phyloP scores from a whole-genome alignment of 2,329 filamentous ascomycete species.

The Talaromyces rugulosus region DNA sequence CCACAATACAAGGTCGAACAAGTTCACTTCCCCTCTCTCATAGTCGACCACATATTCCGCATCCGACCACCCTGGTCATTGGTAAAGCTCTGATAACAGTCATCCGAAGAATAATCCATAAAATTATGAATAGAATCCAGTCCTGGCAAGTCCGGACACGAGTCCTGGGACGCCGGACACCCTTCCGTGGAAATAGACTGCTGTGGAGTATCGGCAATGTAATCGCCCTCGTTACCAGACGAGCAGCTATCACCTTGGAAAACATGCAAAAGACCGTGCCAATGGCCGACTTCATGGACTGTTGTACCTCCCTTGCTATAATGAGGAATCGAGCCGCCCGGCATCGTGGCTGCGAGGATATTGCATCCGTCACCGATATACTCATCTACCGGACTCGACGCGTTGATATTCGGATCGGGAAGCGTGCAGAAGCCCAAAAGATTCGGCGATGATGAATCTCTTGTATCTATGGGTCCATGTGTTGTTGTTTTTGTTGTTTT shows the following conservation, averaged over 20 bases:
- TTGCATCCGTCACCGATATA: conserved; percentile 56
- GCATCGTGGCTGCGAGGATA: conserved; percentile 55
- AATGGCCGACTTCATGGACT: conserved; percentile 46
- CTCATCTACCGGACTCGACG: conserved; percentile 28
- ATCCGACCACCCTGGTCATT: conserved; percentile 48
- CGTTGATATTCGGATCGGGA: conserved; percentile 37
- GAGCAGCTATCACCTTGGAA: conserved; percentile 39
- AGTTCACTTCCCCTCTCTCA: conserved; percentile 31
- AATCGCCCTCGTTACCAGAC: conserved; percentile 34
- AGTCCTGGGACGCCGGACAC: conserved; percentile 50
- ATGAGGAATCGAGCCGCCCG: conserved; percentile 45
- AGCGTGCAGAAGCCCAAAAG: conserved; percentile 55
- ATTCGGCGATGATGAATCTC: conserved; percentile 20
- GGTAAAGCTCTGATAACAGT: conserved; percentile 53
- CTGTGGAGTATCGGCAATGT: conserved; percentile 42
- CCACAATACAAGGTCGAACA: background rate
- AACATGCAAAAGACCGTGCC: conserved; percentile 44
- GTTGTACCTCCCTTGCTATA: conserved; percentile 47
- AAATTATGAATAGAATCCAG: conserved; percentile 55
- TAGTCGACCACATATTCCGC: conserved; percentile 48
- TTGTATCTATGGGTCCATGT: conserved; percentile 21
- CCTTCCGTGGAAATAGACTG: conserved; percentile 56
- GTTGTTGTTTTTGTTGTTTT: background rate
- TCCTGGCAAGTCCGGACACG: conserved; percentile 44
- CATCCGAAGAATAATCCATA: conserved; percentile 58